Conservation (phyloP, 345 rosid genomes). For the Sonneratia caseolaris region DNA sequence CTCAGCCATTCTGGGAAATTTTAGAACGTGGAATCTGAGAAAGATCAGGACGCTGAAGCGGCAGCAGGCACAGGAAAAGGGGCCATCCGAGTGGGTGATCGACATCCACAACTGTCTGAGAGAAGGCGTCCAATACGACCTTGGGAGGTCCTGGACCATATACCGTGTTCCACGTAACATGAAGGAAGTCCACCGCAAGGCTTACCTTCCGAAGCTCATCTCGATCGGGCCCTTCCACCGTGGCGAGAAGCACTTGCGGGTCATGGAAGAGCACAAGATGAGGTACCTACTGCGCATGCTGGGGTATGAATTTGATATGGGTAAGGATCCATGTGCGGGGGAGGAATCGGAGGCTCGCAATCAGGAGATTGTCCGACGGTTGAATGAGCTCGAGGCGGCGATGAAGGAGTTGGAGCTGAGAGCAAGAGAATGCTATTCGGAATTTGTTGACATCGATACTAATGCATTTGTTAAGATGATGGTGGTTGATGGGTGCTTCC, state of each 20-base stretch:
- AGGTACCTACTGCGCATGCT: conserved; percentile 5
- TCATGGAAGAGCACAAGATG: conserved; percentile 16
- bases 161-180: conserved; percentile 8
- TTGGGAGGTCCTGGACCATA: conserved; percentile 12
- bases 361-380: neutral
- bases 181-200: neutral
- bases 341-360: neutral
- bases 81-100: conserved; percentile 3
- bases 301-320: neutral
- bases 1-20: neutral
- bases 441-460: neutral
- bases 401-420: neutral
- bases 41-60: neutral
- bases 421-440: conserved; percentile 8
- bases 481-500: conserved; percentile 5
- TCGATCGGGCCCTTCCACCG: conserved; percentile 13
- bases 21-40: conserved; percentile 1
- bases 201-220: conserved; percentile 7
- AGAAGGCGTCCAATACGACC: neutral
- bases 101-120: conserved; percentile 6
- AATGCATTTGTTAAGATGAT: conserved; percentile 5
- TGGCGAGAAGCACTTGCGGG: neutral
- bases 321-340: neutral
- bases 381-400: neutral
- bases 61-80: neutral